Conservation (phyloP, 495 filamentous ascomycete species). For the Podospora didyma region DNA sequence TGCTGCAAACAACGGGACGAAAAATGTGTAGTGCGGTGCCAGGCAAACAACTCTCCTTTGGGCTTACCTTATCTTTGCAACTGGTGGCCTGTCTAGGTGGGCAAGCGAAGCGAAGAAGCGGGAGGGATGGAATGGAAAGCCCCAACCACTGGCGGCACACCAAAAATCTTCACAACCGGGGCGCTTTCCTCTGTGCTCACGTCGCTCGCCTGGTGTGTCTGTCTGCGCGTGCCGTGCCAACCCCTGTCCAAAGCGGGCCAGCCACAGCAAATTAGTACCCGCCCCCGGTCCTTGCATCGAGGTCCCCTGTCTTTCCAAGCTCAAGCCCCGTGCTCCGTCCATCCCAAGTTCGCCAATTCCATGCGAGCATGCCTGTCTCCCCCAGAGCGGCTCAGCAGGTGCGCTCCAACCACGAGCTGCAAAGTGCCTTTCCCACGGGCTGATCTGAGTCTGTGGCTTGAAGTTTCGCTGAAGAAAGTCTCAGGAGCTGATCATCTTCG, state of each 20-base stretch:
- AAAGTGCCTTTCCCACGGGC: no score
- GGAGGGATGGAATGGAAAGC: background rate
- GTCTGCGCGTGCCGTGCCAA: no score
- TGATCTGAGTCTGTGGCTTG: no score
- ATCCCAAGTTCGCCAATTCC: background rate
- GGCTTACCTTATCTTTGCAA: background rate
- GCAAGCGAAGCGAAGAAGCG: background rate
- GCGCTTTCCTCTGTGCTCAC: no score
- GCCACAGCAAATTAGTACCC: slow-evolving; percentile 23
- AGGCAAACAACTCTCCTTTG: background rate
- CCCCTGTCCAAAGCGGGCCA: slow-evolving; percentile 12
- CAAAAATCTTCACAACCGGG: no score
- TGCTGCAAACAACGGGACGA: no score
- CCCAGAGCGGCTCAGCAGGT: no score
- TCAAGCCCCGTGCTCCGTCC: background rate
- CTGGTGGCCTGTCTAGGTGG: background rate
- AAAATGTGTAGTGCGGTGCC: background rate
- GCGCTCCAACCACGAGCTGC: no score
- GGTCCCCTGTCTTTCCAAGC: background rate
- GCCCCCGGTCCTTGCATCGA: slow-evolving; percentile 1
- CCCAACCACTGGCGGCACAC: background rate
- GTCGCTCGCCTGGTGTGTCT: no score
- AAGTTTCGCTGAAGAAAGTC: no score
- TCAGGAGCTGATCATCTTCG: no score
- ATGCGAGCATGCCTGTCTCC: background rate